Percentiles rank a stretch among this genome's conserved stretches.
Conservation (phyloP, 2,329 filamentous ascomycete genomes). For the Neofusicoccum kwambonambiense region DNA sequence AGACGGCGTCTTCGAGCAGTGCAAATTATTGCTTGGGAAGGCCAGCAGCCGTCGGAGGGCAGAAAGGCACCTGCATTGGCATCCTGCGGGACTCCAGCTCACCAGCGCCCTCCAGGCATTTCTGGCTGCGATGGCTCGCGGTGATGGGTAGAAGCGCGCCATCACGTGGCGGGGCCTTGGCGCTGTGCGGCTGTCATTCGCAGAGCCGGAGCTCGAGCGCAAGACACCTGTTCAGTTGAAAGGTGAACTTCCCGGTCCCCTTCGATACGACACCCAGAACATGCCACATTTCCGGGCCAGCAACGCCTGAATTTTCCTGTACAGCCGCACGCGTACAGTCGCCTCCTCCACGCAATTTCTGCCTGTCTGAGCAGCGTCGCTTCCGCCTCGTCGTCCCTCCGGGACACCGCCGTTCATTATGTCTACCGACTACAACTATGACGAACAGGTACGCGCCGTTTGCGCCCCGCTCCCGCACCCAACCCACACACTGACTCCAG, state of each 20-base stretch:
- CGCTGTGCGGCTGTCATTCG: background rate
- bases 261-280: background rate
- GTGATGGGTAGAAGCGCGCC: background rate
- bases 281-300: constrained; percentile 8
- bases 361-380: constrained; percentile 1
- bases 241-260: constrained; percentile 1
- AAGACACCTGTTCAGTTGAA: constrained; percentile 19
- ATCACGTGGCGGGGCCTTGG: constrained; percentile 12
- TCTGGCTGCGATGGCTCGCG: background rate
- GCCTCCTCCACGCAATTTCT: background rate
- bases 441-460: constrained; percentile 72
- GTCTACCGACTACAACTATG: constrained; percentile 96
- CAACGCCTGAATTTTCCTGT: background rate
- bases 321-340: background rate
- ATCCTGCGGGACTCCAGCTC: too few relatives aligned
- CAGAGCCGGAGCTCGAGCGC: constrained; percentile 11
- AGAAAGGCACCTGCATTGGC: too few relatives aligned
- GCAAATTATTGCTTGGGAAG: too few relatives aligned
- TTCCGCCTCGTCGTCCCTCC: constrained; percentile 10
- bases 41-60: too few relatives aligned
- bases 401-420: constrained; percentile 52
- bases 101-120: too few relatives aligned
- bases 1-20: too few relatives aligned
- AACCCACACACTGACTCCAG: constrained; percentile 21
- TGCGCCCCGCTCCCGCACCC: background rate